Evolutionary conservation across 805 yeast species (phyloP).

Genomic region (Candida coquimbonensis): DNA sequence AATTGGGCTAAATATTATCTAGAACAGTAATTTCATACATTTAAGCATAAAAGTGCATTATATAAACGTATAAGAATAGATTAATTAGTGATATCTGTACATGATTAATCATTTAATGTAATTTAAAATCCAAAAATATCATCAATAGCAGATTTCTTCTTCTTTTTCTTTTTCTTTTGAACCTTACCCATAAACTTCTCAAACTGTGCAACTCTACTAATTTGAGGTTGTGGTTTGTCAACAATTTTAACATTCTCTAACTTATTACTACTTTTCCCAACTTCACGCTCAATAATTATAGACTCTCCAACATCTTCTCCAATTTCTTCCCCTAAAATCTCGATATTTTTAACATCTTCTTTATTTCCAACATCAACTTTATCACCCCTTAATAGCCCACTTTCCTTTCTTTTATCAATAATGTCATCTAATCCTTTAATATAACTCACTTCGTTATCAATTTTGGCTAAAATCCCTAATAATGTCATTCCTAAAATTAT

Average conservation of each 20-base stretch:
- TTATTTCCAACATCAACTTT: neutral
- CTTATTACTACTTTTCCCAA: neutral
- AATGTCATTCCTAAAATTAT: constrained; percentile 65
- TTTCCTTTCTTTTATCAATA: neutral
- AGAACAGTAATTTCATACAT: constrained; percentile 3
- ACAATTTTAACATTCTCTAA: neutral
- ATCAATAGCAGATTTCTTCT: constrained; percentile 54
- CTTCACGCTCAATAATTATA: neutral
- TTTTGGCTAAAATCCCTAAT: constrained; percentile 46
- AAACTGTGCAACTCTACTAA: neutral
- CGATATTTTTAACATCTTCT: neutral
- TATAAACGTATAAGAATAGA: no score
- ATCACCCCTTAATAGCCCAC: neutral
- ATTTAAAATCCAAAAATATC: constrained; percentile 49
- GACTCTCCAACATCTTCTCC: constrained; percentile 23
- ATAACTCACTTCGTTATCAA: constrained; percentile 24
- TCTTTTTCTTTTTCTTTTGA: constrained; percentile 35
- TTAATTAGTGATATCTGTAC: no score
- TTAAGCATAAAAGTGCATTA: no score
- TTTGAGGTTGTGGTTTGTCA: no score
- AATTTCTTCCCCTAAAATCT: constrained; percentile 25
- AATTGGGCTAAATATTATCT: constrained; percentile 56
- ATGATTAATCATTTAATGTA: neutral
- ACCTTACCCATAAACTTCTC: neutral
- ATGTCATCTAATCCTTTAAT: constrained; percentile 10